phyloP scores from a whole-genome alignment of 2,329 filamentous ascomycete species.

The Fusarium poae region DNA sequence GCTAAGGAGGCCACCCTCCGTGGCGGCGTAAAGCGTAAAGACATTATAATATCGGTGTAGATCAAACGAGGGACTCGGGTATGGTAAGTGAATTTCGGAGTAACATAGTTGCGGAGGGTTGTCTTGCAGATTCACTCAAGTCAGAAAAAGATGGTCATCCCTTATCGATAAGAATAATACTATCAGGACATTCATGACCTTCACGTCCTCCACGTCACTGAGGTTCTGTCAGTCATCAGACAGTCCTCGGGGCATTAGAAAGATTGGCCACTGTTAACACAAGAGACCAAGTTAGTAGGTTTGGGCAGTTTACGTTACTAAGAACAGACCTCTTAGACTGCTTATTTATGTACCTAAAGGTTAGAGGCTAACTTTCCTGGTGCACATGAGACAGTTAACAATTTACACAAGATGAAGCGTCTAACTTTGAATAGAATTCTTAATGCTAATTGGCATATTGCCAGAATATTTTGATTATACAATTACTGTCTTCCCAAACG shows the following conservation, averaged over 20 bases:
- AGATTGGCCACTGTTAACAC: too few species aligned
- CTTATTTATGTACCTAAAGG: too few species aligned
- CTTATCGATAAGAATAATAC: constrained; percentile 41
- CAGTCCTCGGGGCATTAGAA: neutral
- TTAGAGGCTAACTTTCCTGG: too few species aligned
- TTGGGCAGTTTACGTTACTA: too few species aligned
- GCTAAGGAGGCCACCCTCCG: neutral
- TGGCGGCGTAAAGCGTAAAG: constrained; percentile 5
- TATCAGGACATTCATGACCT: neutral
- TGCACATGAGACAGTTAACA: neutral
- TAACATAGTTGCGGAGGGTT: neutral
- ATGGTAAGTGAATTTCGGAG: neutral
- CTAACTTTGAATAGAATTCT: constrained; percentile 2
- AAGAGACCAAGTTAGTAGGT: too few species aligned
- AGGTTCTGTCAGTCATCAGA: neutral
- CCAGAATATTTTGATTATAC: constrained; percentile 36
- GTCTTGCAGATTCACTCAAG: constrained; percentile 1
- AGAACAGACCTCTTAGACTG: too few species aligned
- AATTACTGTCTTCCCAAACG: constrained; percentile 38
- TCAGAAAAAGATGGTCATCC: constrained; percentile 20
- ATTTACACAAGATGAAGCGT: neutral
- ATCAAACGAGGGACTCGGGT: neutral
- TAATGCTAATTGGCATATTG: constrained; percentile 5
- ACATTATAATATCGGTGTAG: constrained; percentile 21
- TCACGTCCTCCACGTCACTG: too few species aligned